Percentiles rank a stretch among this genome's conserved stretches.
phyloP scores from a whole-genome alignment of 768 basidiomycete species.

The Gloeophyllum trabeum region DNA sequence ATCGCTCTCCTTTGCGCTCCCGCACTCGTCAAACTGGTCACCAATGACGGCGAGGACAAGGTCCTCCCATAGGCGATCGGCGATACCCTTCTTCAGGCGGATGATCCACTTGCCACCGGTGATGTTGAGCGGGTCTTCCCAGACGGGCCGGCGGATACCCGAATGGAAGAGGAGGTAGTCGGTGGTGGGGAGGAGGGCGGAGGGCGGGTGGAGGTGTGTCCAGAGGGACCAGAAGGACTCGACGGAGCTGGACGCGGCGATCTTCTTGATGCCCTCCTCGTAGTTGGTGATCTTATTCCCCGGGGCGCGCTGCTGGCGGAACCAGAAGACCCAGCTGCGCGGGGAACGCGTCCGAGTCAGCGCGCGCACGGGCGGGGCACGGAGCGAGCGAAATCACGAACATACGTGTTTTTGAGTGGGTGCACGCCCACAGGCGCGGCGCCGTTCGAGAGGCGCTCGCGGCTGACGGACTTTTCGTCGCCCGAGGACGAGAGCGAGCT shows the following conservation, averaged over 20 bases:
- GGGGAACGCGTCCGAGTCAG: neutral
- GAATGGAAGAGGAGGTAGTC: slow-evolving; percentile 91
- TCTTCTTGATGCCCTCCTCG: slow-evolving; percentile 90
- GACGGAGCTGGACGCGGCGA: slow-evolving; percentile 83
- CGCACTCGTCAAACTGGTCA: slow-evolving; percentile 77
- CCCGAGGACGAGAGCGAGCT: slow-evolving; percentile 33
- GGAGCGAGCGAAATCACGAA: slow-evolving; percentile 31
- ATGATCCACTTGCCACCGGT: slow-evolving; percentile 94
- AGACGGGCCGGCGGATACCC: slow-evolving; percentile 79
- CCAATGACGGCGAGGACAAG: slow-evolving; percentile 80
- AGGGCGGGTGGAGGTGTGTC: slow-evolving; percentile 85
- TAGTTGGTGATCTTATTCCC: slow-evolving; percentile 87
- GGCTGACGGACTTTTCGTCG: slow-evolving; percentile 30
- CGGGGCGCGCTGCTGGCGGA: slow-evolving; percentile 80
- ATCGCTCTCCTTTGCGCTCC: slow-evolving; percentile 21
- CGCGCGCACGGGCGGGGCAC: neutral
- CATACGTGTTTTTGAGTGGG: slow-evolving; percentile 83
- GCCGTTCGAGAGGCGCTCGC: slow-evolving; percentile 26
- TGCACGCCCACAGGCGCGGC: slow-evolving; percentile 40
- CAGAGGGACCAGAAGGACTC: slow-evolving; percentile 95
- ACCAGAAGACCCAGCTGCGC: slow-evolving; percentile 83
- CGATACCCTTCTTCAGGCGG: slow-evolving; percentile 81
- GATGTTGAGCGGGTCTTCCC: slow-evolving; percentile 90
- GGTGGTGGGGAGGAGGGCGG: slow-evolving; percentile 75
- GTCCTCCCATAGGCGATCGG: slow-evolving; percentile 88